These are phyloP conservation scores for Pseudopyrenochaeta lycopersici DNA, from an alignment of 2,329 filamentous ascomycete genomes.

Conservation along the genomic window DNA sequence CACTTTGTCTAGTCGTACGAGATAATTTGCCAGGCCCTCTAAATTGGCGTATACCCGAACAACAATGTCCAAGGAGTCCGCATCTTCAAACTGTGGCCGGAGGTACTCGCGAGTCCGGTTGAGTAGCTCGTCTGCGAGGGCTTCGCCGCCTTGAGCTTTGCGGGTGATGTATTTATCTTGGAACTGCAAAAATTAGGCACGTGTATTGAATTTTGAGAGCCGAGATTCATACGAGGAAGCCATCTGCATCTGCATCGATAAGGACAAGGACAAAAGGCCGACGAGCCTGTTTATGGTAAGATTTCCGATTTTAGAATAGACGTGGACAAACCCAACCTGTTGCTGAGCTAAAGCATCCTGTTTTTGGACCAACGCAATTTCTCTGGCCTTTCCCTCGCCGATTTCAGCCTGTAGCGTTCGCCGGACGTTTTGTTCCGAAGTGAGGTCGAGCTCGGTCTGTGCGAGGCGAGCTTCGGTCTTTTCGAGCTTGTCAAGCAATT, in stretches of 20 bases:
- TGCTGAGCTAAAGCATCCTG: too few species aligned
- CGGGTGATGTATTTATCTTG: constrained; percentile 49
- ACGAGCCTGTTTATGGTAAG: constrained; percentile 34
- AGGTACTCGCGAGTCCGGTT: constrained; percentile 46
- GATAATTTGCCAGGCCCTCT: constrained; percentile 48
- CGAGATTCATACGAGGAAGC: constrained; percentile 38
- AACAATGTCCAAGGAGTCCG: constrained; percentile 45
- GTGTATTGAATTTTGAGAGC: too few species aligned
- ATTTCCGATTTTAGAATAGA: not conserved
- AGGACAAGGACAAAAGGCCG: constrained; percentile 48
- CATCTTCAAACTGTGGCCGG: constrained; percentile 45
- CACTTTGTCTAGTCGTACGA: constrained; percentile 47
- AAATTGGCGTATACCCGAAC: constrained; percentile 48
- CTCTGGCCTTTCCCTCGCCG: constrained; percentile 40
- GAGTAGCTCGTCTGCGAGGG: constrained; percentile 46
- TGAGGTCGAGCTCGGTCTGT: constrained; percentile 48
- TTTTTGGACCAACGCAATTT: constrained; percentile 40
- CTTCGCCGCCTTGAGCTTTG: constrained; percentile 46
- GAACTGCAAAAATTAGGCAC: too few species aligned
- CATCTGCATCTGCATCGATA: constrained; percentile 49
- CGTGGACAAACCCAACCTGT: constrained; percentile 28
- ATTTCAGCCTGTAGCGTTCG: constrained; percentile 46
- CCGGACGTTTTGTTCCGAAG: constrained; percentile 49
- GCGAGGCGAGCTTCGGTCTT: constrained; percentile 46
- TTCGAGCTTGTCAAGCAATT: constrained; percentile 49